A percentile compares a stretch with the other conserved stretches of the same genome.
Conservation (phyloP, 2,329 filamentous ascomycete species). For the Xylariaceae sp. region DNA sequence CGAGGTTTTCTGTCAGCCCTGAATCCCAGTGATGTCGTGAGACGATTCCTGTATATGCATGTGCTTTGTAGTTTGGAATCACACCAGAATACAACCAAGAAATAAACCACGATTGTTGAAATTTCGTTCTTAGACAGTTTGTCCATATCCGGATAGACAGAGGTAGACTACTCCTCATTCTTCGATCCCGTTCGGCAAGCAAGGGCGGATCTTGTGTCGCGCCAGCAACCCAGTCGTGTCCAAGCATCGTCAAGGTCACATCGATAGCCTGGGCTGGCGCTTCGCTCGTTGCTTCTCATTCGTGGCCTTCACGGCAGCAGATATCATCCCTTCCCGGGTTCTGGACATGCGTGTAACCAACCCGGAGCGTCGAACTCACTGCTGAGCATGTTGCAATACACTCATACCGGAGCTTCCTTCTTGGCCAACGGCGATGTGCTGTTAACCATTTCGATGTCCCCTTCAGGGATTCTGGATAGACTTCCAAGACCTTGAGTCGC, state of each 20-base stretch:
- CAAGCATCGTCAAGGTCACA: too few species aligned
- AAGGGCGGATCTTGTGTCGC: too few species aligned
- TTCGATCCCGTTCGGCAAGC: too few species aligned
- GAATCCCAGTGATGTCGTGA: slow-evolving; percentile 15
- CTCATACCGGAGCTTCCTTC: slow-evolving; percentile 34
- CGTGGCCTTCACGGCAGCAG: too few species aligned
- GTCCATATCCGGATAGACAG: slow-evolving; percentile 10
- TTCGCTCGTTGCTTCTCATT: too few species aligned
- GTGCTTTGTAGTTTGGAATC: not conserved
- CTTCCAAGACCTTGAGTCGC: slow-evolving; percentile 43
- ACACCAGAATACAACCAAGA: not conserved
- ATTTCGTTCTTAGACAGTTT: slow-evolving; percentile 11
- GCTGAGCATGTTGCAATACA: slow-evolving; percentile 16
- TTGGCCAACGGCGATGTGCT: slow-evolving; percentile 34
- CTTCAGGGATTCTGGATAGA: slow-evolving; percentile 55
- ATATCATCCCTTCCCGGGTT: too few species aligned
- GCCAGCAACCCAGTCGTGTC: too few species aligned
- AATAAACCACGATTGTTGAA: slow-evolving; percentile 11
- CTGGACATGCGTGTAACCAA: too few species aligned
- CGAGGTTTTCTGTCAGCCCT: not conserved
- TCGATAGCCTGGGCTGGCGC: too few species aligned
- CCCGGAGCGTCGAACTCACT: too few species aligned
- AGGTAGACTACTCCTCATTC: not conserved
- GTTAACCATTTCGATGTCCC: slow-evolving; percentile 51
- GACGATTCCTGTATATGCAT: slow-evolving; percentile 16